Base-by-base conservation (phyloP, 2,329 filamentous ascomycete species). In the Triangularia verruculosa region DNA sequence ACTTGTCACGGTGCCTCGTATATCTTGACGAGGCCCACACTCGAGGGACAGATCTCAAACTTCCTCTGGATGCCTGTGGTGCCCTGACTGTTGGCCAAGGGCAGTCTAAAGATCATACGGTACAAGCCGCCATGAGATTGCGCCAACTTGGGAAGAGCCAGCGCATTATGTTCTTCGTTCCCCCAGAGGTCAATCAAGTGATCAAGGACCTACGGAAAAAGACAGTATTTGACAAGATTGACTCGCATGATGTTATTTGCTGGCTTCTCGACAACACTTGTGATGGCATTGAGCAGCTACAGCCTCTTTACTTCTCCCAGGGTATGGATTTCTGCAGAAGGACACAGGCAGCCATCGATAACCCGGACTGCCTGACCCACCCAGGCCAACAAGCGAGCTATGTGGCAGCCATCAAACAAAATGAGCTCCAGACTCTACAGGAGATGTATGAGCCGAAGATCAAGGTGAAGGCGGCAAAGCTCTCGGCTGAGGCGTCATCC, bases 211-310 rank as follows among this genome's bases (percentile, higher is more conserved):
- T 81, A 0, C 71, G 76, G 13, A 63, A 70, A 0, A 78, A 80
- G 55, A 65, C 53, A 0, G 22, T 58, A 0, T 27, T 39, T 0
- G 70, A 74, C 7, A 4, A 2, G 0, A 63, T 82, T 1, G 73
- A 82, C 59, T 86, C 84, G 0, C 70, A 71, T 2, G 79, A 87
- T 61, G 82, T 87, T 0, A 74, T 89, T 0, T 69, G 72, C 3
- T 90, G 88, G 88, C 78, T 90, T 0, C 77, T 91, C 0, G 79
- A 88, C 53, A 85, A 89, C 61, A 89, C 86, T 0, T 91, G 88
- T 63, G 73, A 76, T 7, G 79, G 75, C 0, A 87, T 85, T 20
- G 84, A 88, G 63, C 82, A 88, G 30, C 71, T 89, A 0, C 82
- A 84, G 56, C 78, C 82, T 0, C 75, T 91, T 0, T 86, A 88